These are phyloP conservation scores for Fusarium multiceps DNA, from an alignment of 2,329 filamentous ascomycete species.

Conservation along the genomic window DNA sequence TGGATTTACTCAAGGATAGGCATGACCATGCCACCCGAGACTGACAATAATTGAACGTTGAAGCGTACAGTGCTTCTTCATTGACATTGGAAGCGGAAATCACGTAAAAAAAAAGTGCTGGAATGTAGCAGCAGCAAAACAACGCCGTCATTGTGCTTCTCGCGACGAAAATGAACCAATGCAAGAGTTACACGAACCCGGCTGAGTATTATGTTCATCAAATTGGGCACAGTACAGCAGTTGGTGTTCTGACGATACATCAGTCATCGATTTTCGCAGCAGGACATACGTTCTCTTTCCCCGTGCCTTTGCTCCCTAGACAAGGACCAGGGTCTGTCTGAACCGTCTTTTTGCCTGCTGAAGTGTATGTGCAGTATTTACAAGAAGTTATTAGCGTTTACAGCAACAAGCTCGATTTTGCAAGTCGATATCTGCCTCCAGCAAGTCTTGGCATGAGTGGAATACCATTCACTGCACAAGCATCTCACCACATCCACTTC, in stretches of 20 bases:
- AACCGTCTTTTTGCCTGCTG: background rate
- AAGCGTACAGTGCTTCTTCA: slow-evolving; percentile 9
- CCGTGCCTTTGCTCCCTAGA: background rate
- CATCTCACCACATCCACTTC: slow-evolving; percentile 34
- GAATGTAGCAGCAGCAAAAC: slow-evolving; percentile 19
- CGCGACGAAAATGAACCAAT: slow-evolving; percentile 33
- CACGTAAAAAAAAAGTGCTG: slow-evolving; percentile 21
- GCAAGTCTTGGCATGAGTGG: background rate
- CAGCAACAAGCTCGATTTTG: background rate
- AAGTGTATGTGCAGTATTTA: background rate
- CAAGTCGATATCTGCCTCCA: background rate
- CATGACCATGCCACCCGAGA: slow-evolving; percentile 37
- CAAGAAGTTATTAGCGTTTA: background rate
- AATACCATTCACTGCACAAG: background rate
- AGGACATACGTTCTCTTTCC: background rate
- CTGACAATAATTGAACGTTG: slow-evolving; percentile 24
- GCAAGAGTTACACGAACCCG: slow-evolving; percentile 29
- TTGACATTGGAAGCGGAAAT: slow-evolving; percentile 11
- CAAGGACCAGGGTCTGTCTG: background rate
- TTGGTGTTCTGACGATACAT: background rate
- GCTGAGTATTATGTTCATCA: background rate
- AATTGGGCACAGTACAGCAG: background rate
- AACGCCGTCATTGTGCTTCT: slow-evolving; percentile 34
- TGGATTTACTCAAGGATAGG: slow-evolving; percentile 27
- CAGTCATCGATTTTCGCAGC: background rate